These are phyloP conservation scores for Heritiera fomes DNA, from an alignment of 345 rosid species.

Conservation along the genomic window DNA sequence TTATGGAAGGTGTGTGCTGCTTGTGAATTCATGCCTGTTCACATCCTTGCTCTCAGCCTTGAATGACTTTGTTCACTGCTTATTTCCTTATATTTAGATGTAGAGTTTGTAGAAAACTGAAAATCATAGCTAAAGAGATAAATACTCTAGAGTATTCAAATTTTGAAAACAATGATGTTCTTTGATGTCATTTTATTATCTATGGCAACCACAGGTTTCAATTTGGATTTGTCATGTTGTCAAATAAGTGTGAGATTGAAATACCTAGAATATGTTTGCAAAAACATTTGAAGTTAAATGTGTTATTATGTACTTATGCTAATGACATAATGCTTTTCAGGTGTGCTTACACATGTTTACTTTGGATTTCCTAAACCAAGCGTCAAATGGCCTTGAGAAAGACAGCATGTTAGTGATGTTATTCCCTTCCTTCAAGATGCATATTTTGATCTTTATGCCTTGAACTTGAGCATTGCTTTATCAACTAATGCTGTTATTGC, in stretches of 20 bases:
- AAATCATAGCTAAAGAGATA: not conserved
- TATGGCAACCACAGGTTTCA: not conserved
- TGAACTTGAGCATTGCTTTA: not conserved
- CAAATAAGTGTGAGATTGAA: not conserved
- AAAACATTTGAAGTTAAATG: not conserved
- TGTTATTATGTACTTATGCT: conserved; percentile 10
- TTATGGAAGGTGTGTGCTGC: not conserved
- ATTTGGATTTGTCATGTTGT: not conserved
- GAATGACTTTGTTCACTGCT: not conserved
- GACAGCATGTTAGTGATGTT: conserved; percentile 73
- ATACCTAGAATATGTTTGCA: not conserved
- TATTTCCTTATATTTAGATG: not conserved
- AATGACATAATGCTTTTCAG: conserved; percentile 42
- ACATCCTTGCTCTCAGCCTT: not conserved
- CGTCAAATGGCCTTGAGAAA: conserved; percentile 90
- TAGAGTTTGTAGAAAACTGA: not conserved
- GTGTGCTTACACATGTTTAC: conserved; percentile 97
- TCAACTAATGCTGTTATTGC: conserved; percentile 1
- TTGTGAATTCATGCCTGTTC: not conserved
- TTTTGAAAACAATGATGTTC: not conserved
- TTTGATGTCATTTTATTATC: not conserved
- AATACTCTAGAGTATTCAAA: not conserved
- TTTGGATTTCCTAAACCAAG: conserved; percentile 95
- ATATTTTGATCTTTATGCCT: conserved; percentile 5
- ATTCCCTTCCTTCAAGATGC: conserved; percentile 6